Conservation (phyloP, 2,329 filamentous ascomycete genomes). For the Arthrobotrys conoides region DNA sequence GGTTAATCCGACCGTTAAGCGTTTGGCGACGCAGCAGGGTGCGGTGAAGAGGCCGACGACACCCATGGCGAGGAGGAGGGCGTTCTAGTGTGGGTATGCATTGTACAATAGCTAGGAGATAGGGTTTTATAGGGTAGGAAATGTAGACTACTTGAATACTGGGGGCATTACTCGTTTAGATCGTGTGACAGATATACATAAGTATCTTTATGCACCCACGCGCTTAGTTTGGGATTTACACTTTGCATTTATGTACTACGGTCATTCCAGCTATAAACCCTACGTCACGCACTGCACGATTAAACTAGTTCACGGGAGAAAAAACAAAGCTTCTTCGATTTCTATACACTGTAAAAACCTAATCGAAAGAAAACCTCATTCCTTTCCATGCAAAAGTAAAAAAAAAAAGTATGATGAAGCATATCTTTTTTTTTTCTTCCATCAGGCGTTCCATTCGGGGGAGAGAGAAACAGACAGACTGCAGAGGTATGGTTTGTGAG, state of each 20-base stretch:
- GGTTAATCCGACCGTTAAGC: slow-evolving; percentile 61
- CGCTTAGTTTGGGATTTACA: background rate
- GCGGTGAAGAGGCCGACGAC: slow-evolving; percentile 64
- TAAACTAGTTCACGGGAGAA: slow-evolving; percentile 19
- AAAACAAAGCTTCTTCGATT: slow-evolving; percentile 60
- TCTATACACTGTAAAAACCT: slow-evolving; percentile 60
- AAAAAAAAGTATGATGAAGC: slow-evolving; percentile 33
- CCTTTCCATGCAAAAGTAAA: slow-evolving; percentile 46
- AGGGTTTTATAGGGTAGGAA: slow-evolving; percentile 30
- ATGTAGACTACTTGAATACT: slow-evolving; percentile 11
- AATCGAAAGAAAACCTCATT: slow-evolving; percentile 45
- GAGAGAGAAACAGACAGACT: slow-evolving; percentile 23
- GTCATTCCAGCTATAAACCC: background rate
- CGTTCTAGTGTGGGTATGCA: slow-evolving; percentile 59
- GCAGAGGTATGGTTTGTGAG: slow-evolving; percentile 12
- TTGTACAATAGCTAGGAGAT: slow-evolving; percentile 23
- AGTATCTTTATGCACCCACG: too few relatives aligned
- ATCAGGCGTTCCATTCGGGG: slow-evolving; percentile 29
- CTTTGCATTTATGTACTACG: background rate
- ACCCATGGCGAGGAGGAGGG: slow-evolving; percentile 62
- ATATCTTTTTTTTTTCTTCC: slow-evolving; percentile 27
- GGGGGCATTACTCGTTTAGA: background rate
- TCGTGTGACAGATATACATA: slow-evolving; percentile 9
- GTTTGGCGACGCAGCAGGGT: slow-evolving; percentile 62
- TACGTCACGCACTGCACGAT: slow-evolving; percentile 22